A percentile compares a stretch with the other conserved stretches of the same genome.
These are phyloP conservation scores for Quercus agrifolia DNA, from an alignment of 306 rosid genomes.

Conservation along the genomic window DNA sequence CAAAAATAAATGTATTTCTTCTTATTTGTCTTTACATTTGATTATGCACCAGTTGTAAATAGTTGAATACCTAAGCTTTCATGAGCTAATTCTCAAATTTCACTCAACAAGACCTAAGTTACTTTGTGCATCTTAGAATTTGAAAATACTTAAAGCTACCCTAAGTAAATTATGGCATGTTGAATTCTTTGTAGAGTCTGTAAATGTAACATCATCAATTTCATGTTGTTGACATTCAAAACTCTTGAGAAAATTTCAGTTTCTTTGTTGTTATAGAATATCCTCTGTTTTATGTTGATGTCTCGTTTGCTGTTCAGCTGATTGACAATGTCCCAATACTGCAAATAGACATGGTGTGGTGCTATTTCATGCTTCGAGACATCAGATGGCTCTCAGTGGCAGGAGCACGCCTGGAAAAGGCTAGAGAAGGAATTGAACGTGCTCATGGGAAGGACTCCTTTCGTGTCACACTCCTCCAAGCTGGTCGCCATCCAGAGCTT, in stretches of 20 bases:
- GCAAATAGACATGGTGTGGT: slow-evolving; percentile 98
- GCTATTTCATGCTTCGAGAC: slow-evolving; percentile 95
- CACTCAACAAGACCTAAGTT: neutral
- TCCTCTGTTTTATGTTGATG: slow-evolving; percentile 4
- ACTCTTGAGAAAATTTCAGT: neutral
- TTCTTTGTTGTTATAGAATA: neutral
- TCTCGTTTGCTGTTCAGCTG: slow-evolving; percentile 45
- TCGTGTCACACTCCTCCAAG: slow-evolving; percentile 75
- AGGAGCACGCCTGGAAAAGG: slow-evolving; percentile 70
- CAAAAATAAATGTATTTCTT: neutral
- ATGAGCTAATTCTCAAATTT: slow-evolving; percentile 6
- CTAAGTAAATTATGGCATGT: neutral
- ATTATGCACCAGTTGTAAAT: neutral
- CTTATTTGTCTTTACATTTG: neutral
- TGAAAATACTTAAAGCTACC: neutral
- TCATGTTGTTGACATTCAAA: neutral
- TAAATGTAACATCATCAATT: slow-evolving; percentile 6
- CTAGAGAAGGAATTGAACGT: slow-evolving; percentile 72
- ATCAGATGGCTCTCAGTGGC: slow-evolving; percentile 83
- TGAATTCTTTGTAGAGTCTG: slow-evolving; percentile 5
- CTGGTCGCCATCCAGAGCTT: slow-evolving; percentile 78
- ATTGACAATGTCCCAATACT: slow-evolving; percentile 88
- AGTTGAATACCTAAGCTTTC: neutral
- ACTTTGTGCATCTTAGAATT: slow-evolving; percentile 3
- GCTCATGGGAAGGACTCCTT: slow-evolving; percentile 80